Percentiles rank a stretch among this genome's conserved stretches.
Evolutionary conservation across 2,329 filamentous ascomycete genomes (phyloP).

Genomic region (Tolypocladium endophyticum): DNA sequence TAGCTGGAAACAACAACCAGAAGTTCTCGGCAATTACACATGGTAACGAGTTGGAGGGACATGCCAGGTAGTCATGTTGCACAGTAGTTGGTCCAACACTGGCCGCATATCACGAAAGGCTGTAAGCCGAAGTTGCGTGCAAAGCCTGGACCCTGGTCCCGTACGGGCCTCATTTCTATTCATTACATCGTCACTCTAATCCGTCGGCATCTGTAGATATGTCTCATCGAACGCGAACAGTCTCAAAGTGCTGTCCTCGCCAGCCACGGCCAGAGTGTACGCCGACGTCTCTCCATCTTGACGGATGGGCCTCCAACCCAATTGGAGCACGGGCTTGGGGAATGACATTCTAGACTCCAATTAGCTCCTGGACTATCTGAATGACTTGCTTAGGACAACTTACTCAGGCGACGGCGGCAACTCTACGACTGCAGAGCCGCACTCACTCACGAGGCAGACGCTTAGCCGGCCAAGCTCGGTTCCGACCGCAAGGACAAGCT

Average conservation of each 20-base stretch:
- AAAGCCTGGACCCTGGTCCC: background rate
- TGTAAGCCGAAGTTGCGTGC: background rate
- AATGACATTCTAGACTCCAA: constrained; percentile 24
- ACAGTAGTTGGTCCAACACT: background rate
- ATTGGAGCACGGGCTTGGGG: constrained; percentile 54
- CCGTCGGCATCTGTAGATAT: constrained; percentile 9
- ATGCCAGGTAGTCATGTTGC: background rate
- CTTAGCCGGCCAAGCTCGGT: constrained; percentile 43
- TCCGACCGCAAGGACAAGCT: constrained; percentile 41
- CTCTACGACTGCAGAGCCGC: constrained; percentile 26
- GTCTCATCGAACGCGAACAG: constrained; percentile 35
- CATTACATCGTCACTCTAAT: constrained; percentile 6
- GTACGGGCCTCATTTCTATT: background rate
- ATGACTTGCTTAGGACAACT: constrained; percentile 10
- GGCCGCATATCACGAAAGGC: background rate
- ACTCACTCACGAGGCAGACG: constrained; percentile 28
- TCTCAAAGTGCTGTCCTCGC: constrained; percentile 51
- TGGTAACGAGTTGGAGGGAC: background rate
- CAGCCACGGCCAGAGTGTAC: constrained; percentile 40
- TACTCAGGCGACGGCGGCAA: constrained; percentile 26
- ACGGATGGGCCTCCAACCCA: constrained; percentile 54
- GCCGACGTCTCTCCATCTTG: constrained; percentile 14
- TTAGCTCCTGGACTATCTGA: constrained; percentile 4
- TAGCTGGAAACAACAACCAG: background rate
- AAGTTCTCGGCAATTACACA: background rate